Conservation (phyloP, 164 flowering plant species). For the Hamamelis virginiana region DNA sequence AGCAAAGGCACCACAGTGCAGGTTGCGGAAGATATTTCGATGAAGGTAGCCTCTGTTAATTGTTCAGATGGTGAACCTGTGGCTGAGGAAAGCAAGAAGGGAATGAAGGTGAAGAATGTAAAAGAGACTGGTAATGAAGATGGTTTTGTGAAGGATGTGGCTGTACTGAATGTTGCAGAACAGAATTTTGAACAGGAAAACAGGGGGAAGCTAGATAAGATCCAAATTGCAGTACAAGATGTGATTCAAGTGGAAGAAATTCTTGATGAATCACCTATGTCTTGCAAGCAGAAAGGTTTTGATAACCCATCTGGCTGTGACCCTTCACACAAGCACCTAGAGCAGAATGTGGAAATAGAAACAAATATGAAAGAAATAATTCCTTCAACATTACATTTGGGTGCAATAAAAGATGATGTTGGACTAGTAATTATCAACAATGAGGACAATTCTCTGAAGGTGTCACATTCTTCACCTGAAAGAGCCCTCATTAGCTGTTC, state of each 20-base stretch:
- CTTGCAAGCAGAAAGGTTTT: slow-evolving; percentile 1
- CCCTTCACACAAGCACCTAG: background rate
- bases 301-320: slow-evolving; percentile 4
- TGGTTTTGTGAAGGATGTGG: background rate
- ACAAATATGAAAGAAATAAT: slow-evolving; percentile 5
- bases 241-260: background rate
- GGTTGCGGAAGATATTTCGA: background rate
- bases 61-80: background rate
- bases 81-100: background rate
- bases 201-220: background rate
- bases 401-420: slow-evolving; percentile 7
- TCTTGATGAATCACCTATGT: background rate
- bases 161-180: background rate
- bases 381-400: slow-evolving; percentile 1
- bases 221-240: slow-evolving; percentile 3
- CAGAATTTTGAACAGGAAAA: background rate
- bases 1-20: background rate
- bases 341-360: slow-evolving; percentile 4
- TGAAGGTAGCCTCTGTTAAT: background rate
- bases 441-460: background rate
- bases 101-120: background rate
- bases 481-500: slow-evolving; percentile 1
- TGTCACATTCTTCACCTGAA: slow-evolving; percentile 4
- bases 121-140: background rate
- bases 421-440: background rate